A percentile compares a stretch with the other conserved stretches of the same genome.
Conservation (phyloP, 352 stramenopile genomes). For the Phytophthora sp. region DNA sequence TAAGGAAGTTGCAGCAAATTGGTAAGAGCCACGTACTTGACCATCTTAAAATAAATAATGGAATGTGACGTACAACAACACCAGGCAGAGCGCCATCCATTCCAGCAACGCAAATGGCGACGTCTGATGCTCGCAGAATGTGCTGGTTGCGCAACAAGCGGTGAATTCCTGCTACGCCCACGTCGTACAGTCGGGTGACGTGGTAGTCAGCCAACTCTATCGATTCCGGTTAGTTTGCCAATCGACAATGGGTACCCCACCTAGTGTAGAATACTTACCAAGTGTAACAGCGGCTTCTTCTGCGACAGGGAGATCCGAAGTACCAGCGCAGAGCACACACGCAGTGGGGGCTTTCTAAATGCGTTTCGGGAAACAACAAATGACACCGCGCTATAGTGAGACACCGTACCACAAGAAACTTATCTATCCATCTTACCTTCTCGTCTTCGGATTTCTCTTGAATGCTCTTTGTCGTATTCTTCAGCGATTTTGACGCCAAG, state of each 20-base stretch:
- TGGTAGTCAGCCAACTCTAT: constrained; percentile 89
- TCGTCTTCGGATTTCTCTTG: not conserved
- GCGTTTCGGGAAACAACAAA: constrained; percentile 11
- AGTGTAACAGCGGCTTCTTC: constrained; percentile 96
- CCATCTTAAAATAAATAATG: not conserved
- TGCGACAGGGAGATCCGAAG: constrained; percentile 95
- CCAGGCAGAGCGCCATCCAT: constrained; percentile 98
- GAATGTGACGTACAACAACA: constrained; percentile 88
- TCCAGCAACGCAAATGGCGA: constrained; percentile 96
- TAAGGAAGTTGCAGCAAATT: constrained; percentile 2
- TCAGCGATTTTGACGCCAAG: constrained; percentile 55
- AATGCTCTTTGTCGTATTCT: constrained; percentile 4
- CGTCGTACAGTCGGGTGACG: constrained; percentile 91
- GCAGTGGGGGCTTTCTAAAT: constrained; percentile 33
- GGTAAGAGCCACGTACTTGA: not conserved
- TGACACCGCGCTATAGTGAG: not conserved
- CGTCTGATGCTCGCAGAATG: constrained; percentile 85
- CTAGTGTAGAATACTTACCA: constrained; percentile 36
- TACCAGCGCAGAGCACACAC: constrained; percentile 94
- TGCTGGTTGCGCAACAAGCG: constrained; percentile 89
- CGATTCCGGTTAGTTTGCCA: constrained; percentile 6
- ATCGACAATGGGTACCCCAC: not conserved
- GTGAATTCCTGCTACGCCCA: constrained; percentile 95
- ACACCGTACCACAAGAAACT: not conserved
- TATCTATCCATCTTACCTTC: no score